Evolutionary conservation across 164 flowering plant species (phyloP).

Genomic region (Nymphaea colorata): DNA sequence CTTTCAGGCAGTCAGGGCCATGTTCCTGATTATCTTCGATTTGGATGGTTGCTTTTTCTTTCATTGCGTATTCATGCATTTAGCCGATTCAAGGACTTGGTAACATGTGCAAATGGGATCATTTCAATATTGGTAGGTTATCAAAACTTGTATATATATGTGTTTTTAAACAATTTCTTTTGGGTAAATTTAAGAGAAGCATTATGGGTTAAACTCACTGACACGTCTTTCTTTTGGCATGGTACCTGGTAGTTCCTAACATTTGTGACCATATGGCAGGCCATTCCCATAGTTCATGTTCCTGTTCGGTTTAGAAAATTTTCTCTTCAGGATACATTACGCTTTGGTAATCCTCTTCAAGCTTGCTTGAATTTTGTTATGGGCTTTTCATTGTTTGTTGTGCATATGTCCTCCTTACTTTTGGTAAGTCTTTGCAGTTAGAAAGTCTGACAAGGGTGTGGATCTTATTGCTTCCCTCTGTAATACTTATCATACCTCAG

Average conservation of each 20-base stretch:
- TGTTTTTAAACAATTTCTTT: no score
- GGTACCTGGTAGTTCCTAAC: neutral
- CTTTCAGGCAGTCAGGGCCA: constrained; percentile 14
- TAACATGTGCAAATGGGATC: constrained; percentile 83
- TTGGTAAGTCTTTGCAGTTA: constrained; percentile 32
- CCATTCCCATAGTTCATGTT: constrained; percentile 74
- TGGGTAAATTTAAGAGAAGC: no score
- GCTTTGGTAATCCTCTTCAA: constrained; percentile 46
- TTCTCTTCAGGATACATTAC: constrained; percentile 31
- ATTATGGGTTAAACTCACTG: no score
- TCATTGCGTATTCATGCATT: constrained; percentile 84
- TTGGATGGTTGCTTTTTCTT: constrained; percentile 95
- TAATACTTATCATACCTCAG: constrained; percentile 67
- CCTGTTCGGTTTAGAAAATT: constrained; percentile 69
- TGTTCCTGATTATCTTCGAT: constrained; percentile 56
- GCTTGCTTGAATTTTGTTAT: neutral
- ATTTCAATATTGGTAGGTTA: constrained; percentile 79
- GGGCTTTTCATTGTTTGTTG: neutral
- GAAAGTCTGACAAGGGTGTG: constrained; percentile 47
- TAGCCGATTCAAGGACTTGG: constrained; percentile 82
- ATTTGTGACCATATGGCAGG: constrained; percentile 35
- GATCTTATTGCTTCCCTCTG: constrained; percentile 84
- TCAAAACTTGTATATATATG: no score
- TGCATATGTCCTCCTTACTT: neutral
- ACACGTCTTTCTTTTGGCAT: no score